Evolutionary conservation across 306 rosid species (phyloP).

Genomic region (Lablab purpureus): DNA sequence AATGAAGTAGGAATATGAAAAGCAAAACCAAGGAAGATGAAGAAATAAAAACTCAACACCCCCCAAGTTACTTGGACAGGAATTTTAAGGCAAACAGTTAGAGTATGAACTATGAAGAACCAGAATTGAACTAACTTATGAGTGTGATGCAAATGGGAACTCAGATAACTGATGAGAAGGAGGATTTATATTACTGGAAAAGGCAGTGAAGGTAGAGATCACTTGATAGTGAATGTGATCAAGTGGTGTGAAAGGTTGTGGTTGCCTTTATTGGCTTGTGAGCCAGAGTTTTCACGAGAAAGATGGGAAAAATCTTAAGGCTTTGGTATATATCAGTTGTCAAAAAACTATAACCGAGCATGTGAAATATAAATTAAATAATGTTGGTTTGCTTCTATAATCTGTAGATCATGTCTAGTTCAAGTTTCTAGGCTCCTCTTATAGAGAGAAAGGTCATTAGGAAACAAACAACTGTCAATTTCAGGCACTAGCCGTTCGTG

Average conservation of each 20-base stretch:
- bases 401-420: conserved; percentile 2
- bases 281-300: conserved; percentile 65
- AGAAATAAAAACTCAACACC: conserved; percentile 17
- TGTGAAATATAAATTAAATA: conserved; percentile 18
- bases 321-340: conserved; percentile 35
- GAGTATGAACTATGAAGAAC: background rate
- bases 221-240: conserved; percentile 55
- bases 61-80: conserved; percentile 22
- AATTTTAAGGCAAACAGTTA: conserved; percentile 29
- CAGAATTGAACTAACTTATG: background rate
- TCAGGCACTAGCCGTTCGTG: conserved; percentile 32
- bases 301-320: conserved; percentile 43
- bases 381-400: conserved; percentile 21
- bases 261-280: conserved; percentile 61
- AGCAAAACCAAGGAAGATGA: conserved; percentile 9
- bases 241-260: conserved; percentile 52
- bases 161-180: conserved; percentile 29
- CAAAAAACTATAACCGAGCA: conserved; percentile 4
- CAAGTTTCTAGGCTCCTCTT: conserved; percentile 53
- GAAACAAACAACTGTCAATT: conserved; percentile 47
- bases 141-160: conserved; percentile 16
- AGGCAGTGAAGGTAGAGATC: conserved; percentile 17
- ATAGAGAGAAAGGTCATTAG: conserved; percentile 21
- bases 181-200: conserved; percentile 13
- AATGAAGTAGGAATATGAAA: conserved; percentile 34